A percentile compares a stretch with the other conserved stretches of the same genome.
These are phyloP conservation scores for Sclerotinia glacialis DNA, from an alignment of 2,329 filamentous ascomycete genomes.

Conservation along the genomic window DNA sequence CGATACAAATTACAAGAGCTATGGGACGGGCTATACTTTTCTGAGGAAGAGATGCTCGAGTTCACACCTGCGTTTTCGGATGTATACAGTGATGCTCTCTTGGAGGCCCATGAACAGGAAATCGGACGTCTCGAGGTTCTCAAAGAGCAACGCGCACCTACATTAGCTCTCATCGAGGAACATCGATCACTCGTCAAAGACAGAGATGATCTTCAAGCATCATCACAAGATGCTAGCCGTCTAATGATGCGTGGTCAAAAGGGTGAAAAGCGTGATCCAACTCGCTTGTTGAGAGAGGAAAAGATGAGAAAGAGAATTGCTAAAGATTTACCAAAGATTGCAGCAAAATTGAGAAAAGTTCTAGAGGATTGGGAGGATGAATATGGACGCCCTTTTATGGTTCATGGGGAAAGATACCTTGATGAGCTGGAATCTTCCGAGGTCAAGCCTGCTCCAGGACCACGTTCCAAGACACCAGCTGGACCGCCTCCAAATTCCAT, in stretches of 20 bases:
- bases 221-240: slow-evolving; percentile 91
- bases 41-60: slow-evolving; percentile 97
- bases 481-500: slow-evolving; percentile 51
- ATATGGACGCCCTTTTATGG: slow-evolving; percentile 87
- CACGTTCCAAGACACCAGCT: slow-evolving; percentile 73
- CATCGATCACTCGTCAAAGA: slow-evolving; percentile 82
- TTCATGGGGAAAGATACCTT: slow-evolving; percentile 88
- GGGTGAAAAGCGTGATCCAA: slow-evolving; percentile 90
- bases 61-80: slow-evolving; percentile 97
- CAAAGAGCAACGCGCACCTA: slow-evolving; percentile 82
- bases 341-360: slow-evolving; percentile 75
- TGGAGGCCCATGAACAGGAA: slow-evolving; percentile 92
- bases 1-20: slow-evolving; percentile 87
- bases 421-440: slow-evolving; percentile 72
- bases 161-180: slow-evolving; percentile 75
- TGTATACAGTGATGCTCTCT: slow-evolving; percentile 90
- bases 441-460: slow-evolving; percentile 56
- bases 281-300: slow-evolving; percentile 89
- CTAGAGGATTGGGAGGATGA: slow-evolving; percentile 90
- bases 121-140: slow-evolving; percentile 77
- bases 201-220: slow-evolving; percentile 80
- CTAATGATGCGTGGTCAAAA: slow-evolving; percentile 89
- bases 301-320: slow-evolving; percentile 98
- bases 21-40: slow-evolving; percentile 92
- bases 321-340: slow-evolving; percentile 91